phyloP scores from a whole-genome alignment of 441 rosid species.

The Metrosideros polymorpha region DNA sequence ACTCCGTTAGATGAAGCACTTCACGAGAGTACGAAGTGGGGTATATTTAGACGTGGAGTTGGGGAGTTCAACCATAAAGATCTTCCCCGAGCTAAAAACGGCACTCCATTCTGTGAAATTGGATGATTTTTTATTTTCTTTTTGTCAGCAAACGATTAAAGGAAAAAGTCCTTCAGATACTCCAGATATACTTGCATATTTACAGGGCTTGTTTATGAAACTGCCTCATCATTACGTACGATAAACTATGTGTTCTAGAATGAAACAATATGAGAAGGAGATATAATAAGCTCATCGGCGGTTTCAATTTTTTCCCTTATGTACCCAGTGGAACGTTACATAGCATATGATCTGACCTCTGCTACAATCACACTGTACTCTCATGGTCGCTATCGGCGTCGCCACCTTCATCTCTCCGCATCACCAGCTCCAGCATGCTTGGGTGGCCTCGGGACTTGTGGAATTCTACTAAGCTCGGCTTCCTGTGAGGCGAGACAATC shows the following conservation, averaged over 20 bases:
- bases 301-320: not conserved
- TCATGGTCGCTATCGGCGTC: slow-evolving; percentile 12
- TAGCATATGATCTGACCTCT: slow-evolving; percentile 4
- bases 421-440: slow-evolving; percentile 12
- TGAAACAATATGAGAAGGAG: not conserved
- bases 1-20: not conserved
- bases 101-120: not conserved
- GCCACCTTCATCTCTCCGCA: slow-evolving; percentile 27
- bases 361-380: not conserved
- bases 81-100: not conserved
- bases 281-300: not conserved
- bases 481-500: slow-evolving; percentile 16
- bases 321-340: slow-evolving; percentile 3
- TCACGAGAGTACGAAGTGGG: not conserved
- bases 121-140: not conserved
- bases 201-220: not conserved
- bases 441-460: slow-evolving; percentile 5
- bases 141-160: not conserved
- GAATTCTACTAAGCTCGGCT: slow-evolving; percentile 8
- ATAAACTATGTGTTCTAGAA: not conserved
- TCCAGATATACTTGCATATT: not conserved
- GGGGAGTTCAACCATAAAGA: not conserved
- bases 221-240: not conserved
- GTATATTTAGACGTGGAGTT: not conserved
- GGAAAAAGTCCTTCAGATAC: not conserved